A percentile compares a stretch with the other conserved stretches of the same genome.
These are phyloP conservation scores for Puccinia sorghi DNA, from an alignment of 1,284 basidiomycete species.

Conservation along the genomic window DNA sequence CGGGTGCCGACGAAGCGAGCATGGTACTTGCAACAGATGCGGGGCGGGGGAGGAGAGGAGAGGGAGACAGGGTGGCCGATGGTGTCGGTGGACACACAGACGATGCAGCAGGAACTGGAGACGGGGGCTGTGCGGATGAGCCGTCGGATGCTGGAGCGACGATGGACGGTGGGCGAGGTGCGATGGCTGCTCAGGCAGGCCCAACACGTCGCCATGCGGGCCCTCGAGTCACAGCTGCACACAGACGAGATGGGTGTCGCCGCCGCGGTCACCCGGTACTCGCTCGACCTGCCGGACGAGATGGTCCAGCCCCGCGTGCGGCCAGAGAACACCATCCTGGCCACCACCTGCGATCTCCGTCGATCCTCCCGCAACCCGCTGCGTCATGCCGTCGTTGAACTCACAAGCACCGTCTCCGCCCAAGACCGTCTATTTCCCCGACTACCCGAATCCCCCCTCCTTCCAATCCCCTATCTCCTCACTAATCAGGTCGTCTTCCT, in stretches of 20 bases:
- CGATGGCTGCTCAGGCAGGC: background rate
- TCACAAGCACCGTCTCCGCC: constrained; percentile 65
- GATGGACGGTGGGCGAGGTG: constrained; percentile 16
- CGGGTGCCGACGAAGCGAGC: background rate
- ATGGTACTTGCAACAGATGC: background rate
- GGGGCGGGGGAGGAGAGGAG: background rate
- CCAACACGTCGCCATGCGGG: background rate
- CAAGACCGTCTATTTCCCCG: constrained; percentile 54
- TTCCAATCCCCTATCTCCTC: constrained; percentile 68
- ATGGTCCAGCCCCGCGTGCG: background rate
- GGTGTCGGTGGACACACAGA: background rate
- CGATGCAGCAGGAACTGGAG: background rate
- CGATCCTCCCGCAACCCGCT: constrained; percentile 70
- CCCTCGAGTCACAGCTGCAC: background rate
- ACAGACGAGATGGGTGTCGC: constrained; percentile 8
- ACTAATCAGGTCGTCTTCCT: constrained; percentile 78
- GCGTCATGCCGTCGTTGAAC: constrained; percentile 76
- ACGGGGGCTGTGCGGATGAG: background rate
- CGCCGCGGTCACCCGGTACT: background rate
- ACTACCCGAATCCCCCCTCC: background rate
- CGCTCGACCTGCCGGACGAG: constrained; percentile 1
- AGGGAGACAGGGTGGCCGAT: background rate
- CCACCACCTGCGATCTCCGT: constrained; percentile 69
- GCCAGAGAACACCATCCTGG: constrained; percentile 54
- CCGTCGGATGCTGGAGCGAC: constrained; percentile 11